phyloP scores from a whole-genome alignment of 2,329 filamentous ascomycete species.

The Aspergillus ustus region DNA sequence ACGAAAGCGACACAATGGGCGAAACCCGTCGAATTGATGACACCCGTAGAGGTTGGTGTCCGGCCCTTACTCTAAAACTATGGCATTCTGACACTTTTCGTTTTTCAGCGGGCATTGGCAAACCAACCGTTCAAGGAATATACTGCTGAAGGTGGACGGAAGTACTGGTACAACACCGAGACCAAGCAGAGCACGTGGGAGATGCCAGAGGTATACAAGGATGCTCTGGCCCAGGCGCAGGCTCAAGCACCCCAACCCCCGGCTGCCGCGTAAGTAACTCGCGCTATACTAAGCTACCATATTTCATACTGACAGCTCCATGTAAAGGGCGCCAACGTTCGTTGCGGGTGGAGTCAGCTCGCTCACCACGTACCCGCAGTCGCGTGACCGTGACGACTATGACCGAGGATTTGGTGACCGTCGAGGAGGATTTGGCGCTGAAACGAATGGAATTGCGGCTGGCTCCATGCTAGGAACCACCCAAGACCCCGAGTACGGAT shows the following conservation, averaged over 20 bases:
- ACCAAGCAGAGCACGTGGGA: conserved; percentile 94
- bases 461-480: conserved; percentile 43
- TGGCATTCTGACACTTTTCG: background rate
- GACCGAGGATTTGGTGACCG: conserved; percentile 53
- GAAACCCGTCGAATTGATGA: conserved; percentile 90
- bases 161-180: conserved; percentile 95
- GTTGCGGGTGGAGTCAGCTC: conserved; percentile 61
- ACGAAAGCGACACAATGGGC: conserved; percentile 93
- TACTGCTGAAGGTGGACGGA: conserved; percentile 79
- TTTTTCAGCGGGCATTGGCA: conserved; percentile 71
- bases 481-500: conserved; percentile 76
- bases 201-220: conserved; percentile 83
- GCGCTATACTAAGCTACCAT: background rate
- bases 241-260: conserved; percentile 50
- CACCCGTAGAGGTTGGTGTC: conserved; percentile 70
- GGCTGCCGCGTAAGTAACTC: conserved; percentile 50
- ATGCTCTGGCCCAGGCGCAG: conserved; percentile 70
- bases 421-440: conserved; percentile 51
- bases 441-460: conserved; percentile 47
- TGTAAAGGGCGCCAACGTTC: conserved; percentile 55
- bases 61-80: conserved; percentile 10
- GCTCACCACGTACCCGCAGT: conserved; percentile 44
- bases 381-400: conserved; percentile 55
- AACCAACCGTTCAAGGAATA: conserved; percentile 94
- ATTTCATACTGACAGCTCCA: conserved; percentile 45